Evolutionary conservation across 768 basidiomycete genomes (phyloP).

Genomic region (Calocera viscosa): DNA sequence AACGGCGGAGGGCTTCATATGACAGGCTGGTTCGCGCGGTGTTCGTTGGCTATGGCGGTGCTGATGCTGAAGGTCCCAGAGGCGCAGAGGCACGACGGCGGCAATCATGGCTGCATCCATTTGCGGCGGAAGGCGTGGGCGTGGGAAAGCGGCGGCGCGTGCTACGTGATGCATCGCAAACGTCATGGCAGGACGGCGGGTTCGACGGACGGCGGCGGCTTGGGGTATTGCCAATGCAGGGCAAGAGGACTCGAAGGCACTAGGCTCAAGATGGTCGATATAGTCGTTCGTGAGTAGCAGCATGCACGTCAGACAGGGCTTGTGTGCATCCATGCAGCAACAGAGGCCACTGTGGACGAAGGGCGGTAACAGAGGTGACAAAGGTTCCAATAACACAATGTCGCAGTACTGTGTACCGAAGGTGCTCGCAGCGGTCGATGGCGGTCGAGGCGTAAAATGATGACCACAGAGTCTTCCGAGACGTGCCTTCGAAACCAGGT

Average conservation of each 20-base stretch:
- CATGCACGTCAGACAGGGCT: neutral
- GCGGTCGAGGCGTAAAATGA: neutral
- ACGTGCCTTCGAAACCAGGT: neutral
- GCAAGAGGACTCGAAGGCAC: neutral
- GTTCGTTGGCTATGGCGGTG: neutral
- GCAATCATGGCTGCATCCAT: neutral
- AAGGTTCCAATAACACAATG: neutral
- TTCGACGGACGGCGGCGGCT: slow-evolving; percentile 7
- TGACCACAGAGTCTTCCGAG: neutral
- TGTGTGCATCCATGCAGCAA: neutral
- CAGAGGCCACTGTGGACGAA: neutral
- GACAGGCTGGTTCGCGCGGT: slow-evolving; percentile 4
- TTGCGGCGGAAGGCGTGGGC: neutral
- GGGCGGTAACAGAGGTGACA: neutral
- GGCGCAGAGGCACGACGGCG: neutral
- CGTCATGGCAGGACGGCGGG: slow-evolving; percentile 4
- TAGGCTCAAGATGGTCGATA: neutral
- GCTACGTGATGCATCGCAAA: neutral
- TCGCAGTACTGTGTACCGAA: neutral
- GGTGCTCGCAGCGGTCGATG: neutral
- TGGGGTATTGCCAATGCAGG: neutral
- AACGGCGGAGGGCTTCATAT: neutral
- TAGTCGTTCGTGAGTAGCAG: neutral
- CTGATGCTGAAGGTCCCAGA: neutral
- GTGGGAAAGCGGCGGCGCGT: neutral